A percentile compares a stretch with the other conserved stretches of the same genome.
Evolutionary conservation across 2,329 filamentous ascomycete species (phyloP).

Genomic region (Akanthomyces dipterigenus): DNA sequence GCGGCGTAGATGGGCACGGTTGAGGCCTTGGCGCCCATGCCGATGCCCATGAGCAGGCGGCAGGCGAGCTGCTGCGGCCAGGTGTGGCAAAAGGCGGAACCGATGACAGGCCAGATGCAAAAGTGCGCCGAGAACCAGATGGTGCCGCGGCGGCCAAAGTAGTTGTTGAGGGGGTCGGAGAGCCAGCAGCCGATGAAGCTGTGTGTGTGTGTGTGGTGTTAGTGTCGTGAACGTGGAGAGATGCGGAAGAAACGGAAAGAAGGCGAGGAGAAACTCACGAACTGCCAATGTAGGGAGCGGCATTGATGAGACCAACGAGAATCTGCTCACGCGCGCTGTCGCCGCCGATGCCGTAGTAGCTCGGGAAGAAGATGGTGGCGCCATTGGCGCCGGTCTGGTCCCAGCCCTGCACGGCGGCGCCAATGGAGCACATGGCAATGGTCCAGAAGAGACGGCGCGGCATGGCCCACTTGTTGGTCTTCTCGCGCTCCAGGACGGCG

Average conservation of each 20-base stretch:
- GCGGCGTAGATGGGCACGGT: constrained; percentile 71
- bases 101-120: constrained; percentile 62
- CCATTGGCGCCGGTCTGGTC: constrained; percentile 60
- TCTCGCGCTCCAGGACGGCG: constrained; percentile 54
- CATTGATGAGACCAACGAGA: constrained; percentile 62
- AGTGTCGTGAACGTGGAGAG: not conserved
- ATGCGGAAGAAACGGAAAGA: not conserved
- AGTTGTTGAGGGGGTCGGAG: constrained; percentile 55
- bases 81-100: constrained; percentile 60
- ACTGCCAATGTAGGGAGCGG: constrained; percentile 45
- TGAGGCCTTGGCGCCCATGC: constrained; percentile 69
- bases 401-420: constrained; percentile 65
- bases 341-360: constrained; percentile 39
- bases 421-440: constrained; percentile 61
- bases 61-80: constrained; percentile 67
- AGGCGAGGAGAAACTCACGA: constrained; percentile 16
- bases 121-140: constrained; percentile 73
- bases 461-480: constrained; percentile 60
- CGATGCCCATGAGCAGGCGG: constrained; percentile 68
- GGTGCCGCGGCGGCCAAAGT: constrained; percentile 37
- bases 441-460: constrained; percentile 58
- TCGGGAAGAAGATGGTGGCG: constrained; percentile 55
- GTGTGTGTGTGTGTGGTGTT: not conserved
- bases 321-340: constrained; percentile 31
- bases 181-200: constrained; percentile 53